These are phyloP conservation scores for Curvularia sp. DNA, from an alignment of 2,329 filamentous ascomycete species.

Conservation along the genomic window DNA sequence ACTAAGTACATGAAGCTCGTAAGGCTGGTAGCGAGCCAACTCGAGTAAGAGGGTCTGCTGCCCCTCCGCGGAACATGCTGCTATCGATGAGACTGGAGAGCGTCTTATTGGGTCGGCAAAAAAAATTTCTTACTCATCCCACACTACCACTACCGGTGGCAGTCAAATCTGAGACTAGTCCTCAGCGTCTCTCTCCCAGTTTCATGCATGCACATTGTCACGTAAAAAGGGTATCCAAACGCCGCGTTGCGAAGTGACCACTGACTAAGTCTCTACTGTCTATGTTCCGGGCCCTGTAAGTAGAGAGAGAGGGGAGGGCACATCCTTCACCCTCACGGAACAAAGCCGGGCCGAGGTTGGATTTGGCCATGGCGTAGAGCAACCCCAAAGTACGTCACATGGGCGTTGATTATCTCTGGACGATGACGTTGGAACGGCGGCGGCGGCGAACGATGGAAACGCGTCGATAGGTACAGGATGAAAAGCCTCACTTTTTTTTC, in stretches of 20 bases:
- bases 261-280: constrained; percentile 10
- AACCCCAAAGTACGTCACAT: constrained; percentile 15
- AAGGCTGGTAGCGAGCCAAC: constrained; percentile 7
- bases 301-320: no score
- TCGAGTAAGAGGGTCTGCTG: constrained; percentile 1
- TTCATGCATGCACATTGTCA: constrained; percentile 11
- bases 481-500: constrained; percentile 25
- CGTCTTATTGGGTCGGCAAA: constrained; percentile 10
- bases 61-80: constrained; percentile 17
- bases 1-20: neutral
- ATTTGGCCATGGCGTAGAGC: constrained; percentile 10
- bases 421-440: constrained; percentile 7
- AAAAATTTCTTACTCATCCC: constrained; percentile 22
- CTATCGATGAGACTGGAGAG: constrained; percentile 3
- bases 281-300: constrained; percentile 3
- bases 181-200: constrained; percentile 12
- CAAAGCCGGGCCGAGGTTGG: neutral
- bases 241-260: constrained; percentile 15
- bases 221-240: constrained; percentile 8
- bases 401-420: constrained; percentile 2
- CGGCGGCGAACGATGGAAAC: constrained; percentile 1
- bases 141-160: constrained; percentile 17
- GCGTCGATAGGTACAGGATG: constrained; percentile 15
- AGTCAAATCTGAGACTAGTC: constrained; percentile 20
- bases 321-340: neutral